A percentile compares a stretch with the other conserved stretches of the same genome.
Evolutionary conservation across 2,329 filamentous ascomycete species (phyloP).

Genomic region (Leptographium galeiforme): DNA sequence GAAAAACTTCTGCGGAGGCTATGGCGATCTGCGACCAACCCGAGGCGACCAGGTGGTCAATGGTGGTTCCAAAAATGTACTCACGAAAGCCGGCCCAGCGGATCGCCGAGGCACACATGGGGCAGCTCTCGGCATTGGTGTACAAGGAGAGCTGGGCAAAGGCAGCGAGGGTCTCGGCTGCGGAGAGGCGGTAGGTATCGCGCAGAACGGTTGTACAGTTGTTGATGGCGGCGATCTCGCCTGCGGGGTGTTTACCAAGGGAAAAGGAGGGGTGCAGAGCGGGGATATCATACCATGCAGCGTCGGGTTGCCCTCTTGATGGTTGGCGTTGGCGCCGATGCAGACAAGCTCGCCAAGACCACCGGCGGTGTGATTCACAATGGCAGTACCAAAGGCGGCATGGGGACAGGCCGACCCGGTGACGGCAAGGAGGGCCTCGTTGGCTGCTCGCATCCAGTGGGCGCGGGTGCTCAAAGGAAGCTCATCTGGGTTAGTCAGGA

Average conservation of each 20-base stretch:
- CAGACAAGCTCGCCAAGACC: conserved; percentile 32
- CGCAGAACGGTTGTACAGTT: conserved; percentile 38
- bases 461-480: conserved; percentile 2
- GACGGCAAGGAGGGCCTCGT: conserved; percentile 23
- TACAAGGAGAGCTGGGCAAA: conserved; percentile 36
- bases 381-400: conserved; percentile 36
- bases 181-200: conserved; percentile 28
- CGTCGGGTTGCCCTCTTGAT: conserved; percentile 33
- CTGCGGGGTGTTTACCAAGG: not conserved
- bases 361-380: conserved; percentile 38
- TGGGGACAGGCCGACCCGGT: conserved; percentile 32
- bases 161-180: conserved; percentile 26
- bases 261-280: not conserved
- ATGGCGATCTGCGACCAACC: conserved; percentile 40
- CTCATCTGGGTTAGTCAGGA: conserved; percentile 1
- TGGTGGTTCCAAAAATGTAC: conserved; percentile 39
- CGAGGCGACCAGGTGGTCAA: conserved; percentile 27
- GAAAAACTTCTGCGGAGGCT: conserved; percentile 30
- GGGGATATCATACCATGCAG: conserved; percentile 23
- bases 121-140: conserved; percentile 43
- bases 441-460: conserved; percentile 40
- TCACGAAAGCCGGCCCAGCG: conserved; percentile 42
- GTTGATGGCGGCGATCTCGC: conserved; percentile 41
- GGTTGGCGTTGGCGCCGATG: conserved; percentile 33
- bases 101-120: conserved; percentile 44